Conservation (phyloP, 257 asterid genomes). For the Solanum gandarillasii region DNA sequence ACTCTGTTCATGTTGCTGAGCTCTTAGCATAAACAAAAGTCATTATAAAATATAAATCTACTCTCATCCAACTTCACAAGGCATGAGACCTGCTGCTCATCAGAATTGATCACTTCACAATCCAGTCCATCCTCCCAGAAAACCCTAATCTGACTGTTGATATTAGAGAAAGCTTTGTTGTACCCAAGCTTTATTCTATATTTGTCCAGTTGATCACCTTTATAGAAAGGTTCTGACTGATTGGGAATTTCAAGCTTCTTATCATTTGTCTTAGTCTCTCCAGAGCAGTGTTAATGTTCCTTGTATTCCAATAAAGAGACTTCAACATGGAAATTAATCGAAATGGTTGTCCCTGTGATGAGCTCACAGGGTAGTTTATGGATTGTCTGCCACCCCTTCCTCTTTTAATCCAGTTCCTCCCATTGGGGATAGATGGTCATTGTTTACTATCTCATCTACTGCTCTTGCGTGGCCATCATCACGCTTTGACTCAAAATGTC, state of each 20-base stretch:
- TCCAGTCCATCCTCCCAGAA: not conserved
- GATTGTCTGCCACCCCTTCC: not conserved
- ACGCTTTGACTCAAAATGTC: not conserved
- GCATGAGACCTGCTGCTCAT: not conserved
- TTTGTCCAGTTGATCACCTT: not conserved
- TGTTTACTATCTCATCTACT: not conserved
- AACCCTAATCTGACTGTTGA: not conserved
- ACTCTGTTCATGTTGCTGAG: not conserved
- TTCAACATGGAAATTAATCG: not conserved
- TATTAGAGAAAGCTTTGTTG: not conserved
- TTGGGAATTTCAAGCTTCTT: not conserved
- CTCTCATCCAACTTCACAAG: not conserved
- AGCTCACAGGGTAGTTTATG: not conserved
- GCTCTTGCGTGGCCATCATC: not conserved
- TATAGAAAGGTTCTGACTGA: not conserved
- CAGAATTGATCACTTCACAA: not conserved
- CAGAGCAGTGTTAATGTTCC: not conserved
- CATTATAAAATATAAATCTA: not conserved
- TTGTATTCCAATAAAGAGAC: not conserved
- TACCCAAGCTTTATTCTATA: not conserved
- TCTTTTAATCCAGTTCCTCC: not conserved
- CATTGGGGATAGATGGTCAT: not conserved
- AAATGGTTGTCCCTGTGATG: not conserved
- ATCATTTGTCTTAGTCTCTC: not conserved
- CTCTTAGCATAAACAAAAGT: not conserved